phyloP scores from a whole-genome alignment of 1,284 basidiomycete species.

The Moesziomyces sp. region DNA sequence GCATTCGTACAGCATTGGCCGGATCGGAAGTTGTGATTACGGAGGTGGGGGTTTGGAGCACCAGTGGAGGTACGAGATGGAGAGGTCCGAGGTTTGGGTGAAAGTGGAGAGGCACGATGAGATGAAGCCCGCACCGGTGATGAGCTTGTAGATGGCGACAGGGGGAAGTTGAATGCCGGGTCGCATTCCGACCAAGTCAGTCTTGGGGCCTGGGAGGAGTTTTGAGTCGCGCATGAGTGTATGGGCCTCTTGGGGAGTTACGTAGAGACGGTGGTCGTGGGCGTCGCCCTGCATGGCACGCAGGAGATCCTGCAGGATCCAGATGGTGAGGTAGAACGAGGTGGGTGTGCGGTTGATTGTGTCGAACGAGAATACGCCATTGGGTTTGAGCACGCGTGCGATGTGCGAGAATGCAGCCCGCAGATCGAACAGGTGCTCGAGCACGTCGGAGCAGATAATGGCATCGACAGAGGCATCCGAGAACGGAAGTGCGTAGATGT shows the following conservation, averaged over 20 bases:
- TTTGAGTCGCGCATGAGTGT: slow-evolving; percentile 4
- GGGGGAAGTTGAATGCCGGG: slow-evolving; percentile 20
- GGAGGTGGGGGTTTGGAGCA: background rate
- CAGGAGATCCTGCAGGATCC: slow-evolving; percentile 40
- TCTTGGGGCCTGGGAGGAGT: slow-evolving; percentile 14
- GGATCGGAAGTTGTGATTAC: no score
- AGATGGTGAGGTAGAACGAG: slow-evolving; percentile 49
- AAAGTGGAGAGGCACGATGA: slow-evolving; percentile 20
- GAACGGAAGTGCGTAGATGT: slow-evolving; percentile 31
- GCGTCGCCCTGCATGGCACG: slow-evolving; percentile 43
- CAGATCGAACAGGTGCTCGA: slow-evolving; percentile 50
- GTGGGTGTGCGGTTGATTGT: slow-evolving; percentile 52
- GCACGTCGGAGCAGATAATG: slow-evolving; percentile 48
- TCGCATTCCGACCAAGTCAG: slow-evolving; percentile 29
- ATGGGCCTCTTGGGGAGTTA: slow-evolving; percentile 27
- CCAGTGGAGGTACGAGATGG: slow-evolving; percentile 38
- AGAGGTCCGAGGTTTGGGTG: slow-evolving; percentile 12
- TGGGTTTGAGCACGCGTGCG: slow-evolving; percentile 89
- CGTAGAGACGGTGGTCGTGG: slow-evolving; percentile 48
- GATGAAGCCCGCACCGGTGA: slow-evolving; percentile 28
- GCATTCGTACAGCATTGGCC: no score
- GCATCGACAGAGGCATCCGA: slow-evolving; percentile 18
- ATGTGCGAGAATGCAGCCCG: slow-evolving; percentile 29
- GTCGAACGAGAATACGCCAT: slow-evolving; percentile 83
- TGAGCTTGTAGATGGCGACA: slow-evolving; percentile 13